Conservation (phyloP, 2,329 filamentous ascomycete genomes). For the Clarireedia monteithiana region DNA sequence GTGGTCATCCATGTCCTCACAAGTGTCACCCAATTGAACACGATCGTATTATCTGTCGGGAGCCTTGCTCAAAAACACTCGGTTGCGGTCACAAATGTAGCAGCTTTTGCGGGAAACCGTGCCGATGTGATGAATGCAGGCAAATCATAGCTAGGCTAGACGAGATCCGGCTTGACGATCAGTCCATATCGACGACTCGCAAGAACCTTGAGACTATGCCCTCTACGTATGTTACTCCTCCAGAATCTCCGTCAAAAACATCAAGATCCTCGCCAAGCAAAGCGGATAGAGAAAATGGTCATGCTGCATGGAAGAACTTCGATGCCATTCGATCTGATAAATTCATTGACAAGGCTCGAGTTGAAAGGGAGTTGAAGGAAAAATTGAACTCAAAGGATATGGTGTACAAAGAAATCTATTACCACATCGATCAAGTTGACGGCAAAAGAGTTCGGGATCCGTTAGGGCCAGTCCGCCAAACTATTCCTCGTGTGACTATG, state of each 20-base stretch:
- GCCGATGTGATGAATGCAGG: constrained; percentile 20
- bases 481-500: neutral
- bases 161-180: neutral
- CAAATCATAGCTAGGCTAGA: neutral
- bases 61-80: constrained; percentile 18
- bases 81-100: constrained; percentile 27
- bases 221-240: neutral
- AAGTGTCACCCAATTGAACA: constrained; percentile 27
- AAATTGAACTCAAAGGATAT: neutral
- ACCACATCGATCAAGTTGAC: neutral
- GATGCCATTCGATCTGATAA: neutral
- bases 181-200: neutral
- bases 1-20: constrained; percentile 25
- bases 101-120: constrained; percentile 18
- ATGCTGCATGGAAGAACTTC: neutral
- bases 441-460: neutral
- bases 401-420: neutral
- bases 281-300: neutral
- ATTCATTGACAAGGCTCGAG: neutral
- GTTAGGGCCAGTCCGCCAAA: neutral
- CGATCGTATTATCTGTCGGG: constrained; percentile 17
- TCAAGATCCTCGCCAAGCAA: neutral
- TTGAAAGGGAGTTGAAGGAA: neutral
- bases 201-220: neutral
- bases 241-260: neutral